Percentiles rank a stretch among this genome's conserved stretches.
Conservation (phyloP, 495 filamentous ascomycete species). For the Poronia punctata region DNA sequence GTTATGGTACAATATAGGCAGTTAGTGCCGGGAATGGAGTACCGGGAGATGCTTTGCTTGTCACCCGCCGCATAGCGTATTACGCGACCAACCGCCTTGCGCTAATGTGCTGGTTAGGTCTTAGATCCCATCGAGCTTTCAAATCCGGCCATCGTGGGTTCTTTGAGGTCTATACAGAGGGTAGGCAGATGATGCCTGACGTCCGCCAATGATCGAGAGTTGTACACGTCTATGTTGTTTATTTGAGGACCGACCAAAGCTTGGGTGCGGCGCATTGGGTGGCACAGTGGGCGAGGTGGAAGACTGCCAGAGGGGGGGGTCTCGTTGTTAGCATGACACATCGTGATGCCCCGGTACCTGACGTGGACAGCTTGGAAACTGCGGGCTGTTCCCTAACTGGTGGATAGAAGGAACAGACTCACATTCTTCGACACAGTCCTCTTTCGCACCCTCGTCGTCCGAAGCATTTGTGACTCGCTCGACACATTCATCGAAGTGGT, state of each 20-base stretch:
- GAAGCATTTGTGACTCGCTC: slow-evolving; percentile 78
- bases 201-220: slow-evolving; percentile 1
- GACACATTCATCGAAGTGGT: slow-evolving; percentile 96
- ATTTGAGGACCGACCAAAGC: slow-evolving; percentile 87
- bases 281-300: slow-evolving; percentile 95
- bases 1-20: slow-evolving; percentile 24
- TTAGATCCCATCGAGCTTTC: slow-evolving; percentile 3
- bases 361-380: background rate
- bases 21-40: slow-evolving; percentile 7
- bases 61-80: slow-evolving; percentile 20
- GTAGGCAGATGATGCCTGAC: background rate
- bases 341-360: background rate
- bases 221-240: slow-evolving; percentile 31
- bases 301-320: slow-evolving; percentile 56
- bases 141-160: slow-evolving; percentile 6
- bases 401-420: slow-evolving; percentile 35
- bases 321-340: slow-evolving; percentile 13
- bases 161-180: slow-evolving; percentile 14
- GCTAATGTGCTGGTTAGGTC: slow-evolving; percentile 5
- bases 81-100: slow-evolving; percentile 18
- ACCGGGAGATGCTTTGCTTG: slow-evolving; percentile 5
- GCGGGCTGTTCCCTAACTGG: background rate
- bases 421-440: slow-evolving; percentile 99
- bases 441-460: slow-evolving; percentile 54
- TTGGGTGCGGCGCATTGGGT: slow-evolving; percentile 88